Evolutionary conservation across 129 eudicot genomes (phyloP).

Genomic region (Artemisia argyi): DNA sequence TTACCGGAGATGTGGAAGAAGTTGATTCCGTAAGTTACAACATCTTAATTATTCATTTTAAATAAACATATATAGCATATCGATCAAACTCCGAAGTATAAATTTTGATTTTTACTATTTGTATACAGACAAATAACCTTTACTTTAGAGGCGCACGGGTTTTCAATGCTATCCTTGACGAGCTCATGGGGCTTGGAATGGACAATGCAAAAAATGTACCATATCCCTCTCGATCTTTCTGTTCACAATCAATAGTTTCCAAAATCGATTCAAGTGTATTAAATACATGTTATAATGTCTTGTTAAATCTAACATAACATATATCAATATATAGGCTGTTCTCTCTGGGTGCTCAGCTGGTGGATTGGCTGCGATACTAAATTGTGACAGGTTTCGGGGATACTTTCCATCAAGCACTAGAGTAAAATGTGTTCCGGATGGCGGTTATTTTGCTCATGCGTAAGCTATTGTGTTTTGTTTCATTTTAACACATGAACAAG

Average conservation of each 20-base stretch:
- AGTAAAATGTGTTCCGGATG: constrained; percentile 18
- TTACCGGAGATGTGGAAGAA: constrained; percentile 57
- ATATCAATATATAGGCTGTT: neutral
- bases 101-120: constrained; percentile 1
- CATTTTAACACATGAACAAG: neutral
- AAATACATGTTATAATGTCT: too few species aligned
- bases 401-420: constrained; percentile 8
- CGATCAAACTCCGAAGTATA: neutral
- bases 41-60: neutral
- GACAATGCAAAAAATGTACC: constrained; percentile 42
- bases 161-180: constrained; percentile 50
- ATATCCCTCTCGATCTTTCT: too few species aligned
- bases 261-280: too few species aligned
- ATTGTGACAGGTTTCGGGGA: constrained; percentile 1
- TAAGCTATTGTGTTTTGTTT: neutral
- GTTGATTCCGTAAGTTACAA: constrained; percentile 34
- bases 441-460: constrained; percentile 1
- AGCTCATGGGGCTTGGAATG: constrained; percentile 54
- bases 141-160: constrained; percentile 62
- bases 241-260: too few species aligned
- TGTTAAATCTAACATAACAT: neutral
- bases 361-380: constrained; percentile 4
- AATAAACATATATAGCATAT: neutral
- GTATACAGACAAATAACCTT: constrained; percentile 39
- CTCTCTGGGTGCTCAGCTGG: constrained; percentile 17